A percentile compares a stretch with the other conserved stretches of the same genome.
Conservation (phyloP, 129 eudicot species). For the Arctium lappa region DNA sequence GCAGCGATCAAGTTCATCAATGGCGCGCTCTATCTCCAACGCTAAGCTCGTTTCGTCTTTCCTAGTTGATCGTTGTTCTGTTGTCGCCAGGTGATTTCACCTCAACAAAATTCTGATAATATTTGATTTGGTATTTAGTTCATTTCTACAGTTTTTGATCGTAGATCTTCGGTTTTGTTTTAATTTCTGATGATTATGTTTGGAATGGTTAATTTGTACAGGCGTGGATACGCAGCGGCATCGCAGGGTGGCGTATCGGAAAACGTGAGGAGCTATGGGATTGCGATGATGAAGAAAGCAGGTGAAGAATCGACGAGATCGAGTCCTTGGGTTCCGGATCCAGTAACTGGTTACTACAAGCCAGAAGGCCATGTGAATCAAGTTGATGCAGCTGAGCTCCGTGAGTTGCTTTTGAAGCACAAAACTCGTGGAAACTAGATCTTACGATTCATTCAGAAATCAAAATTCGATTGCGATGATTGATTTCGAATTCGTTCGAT, state of each 20-base stretch:
- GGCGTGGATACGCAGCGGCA: constrained; percentile 71
- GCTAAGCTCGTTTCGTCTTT: constrained; percentile 49
- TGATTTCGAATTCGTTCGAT: background rate
- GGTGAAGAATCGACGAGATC: constrained; percentile 45
- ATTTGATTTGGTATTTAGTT: background rate
- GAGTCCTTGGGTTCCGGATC: constrained; percentile 84
- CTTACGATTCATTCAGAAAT: background rate
- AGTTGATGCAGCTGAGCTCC: constrained; percentile 70
- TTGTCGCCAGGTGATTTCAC: constrained; percentile 18
- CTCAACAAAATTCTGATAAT: background rate
- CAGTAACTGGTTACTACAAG: constrained; percentile 77
- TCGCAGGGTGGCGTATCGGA: constrained; percentile 41
- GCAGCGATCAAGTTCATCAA: constrained; percentile 27
- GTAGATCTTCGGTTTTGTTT: background rate
- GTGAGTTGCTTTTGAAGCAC: constrained; percentile 57
- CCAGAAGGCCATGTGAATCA: constrained; percentile 58
- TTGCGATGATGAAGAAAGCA: constrained; percentile 46
- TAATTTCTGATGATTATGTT: background rate
- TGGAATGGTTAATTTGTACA: constrained; percentile 1
- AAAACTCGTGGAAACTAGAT: constrained; percentile 33
- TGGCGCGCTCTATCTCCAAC: constrained; percentile 56
- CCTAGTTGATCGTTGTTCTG: constrained; percentile 32
- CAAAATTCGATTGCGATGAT: background rate
- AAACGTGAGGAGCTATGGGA: constrained; percentile 27
- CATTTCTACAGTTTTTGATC: background rate